Base-by-base conservation (phyloP, 352 stramenopile species). In the Elongisporangium prolatum region DNA sequence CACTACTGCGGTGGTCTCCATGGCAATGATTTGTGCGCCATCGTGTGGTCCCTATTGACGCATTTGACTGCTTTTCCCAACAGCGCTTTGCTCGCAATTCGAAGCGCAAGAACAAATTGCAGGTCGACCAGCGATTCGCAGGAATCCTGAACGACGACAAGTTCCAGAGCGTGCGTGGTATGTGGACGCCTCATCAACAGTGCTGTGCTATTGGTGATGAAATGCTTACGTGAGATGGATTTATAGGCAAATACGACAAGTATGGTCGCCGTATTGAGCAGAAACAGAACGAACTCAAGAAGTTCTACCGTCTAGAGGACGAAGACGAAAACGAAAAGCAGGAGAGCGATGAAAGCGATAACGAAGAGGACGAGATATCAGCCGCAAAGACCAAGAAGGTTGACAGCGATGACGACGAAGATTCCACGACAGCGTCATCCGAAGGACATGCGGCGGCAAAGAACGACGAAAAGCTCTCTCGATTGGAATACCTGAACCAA, bases 401-500 rank as follows among this genome's bases (percentile, higher is more conserved):
- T 13, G 73, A 63, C 8, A 71, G 59, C 48, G 74, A 66, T 20
- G 69, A 80, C 3, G 52, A 55, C 3, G 63, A 72, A 6, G 63
- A 67, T 21, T 54, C 57, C 0, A 72, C 59, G 2, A 66, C 69
- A 8, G 57, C 61, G 18, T 40, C 28, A 9, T 40, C 28, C 28
- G 28, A 40, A 40, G 28, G 28, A 40, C 28, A 40, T 13, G 28
- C 28, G 1, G 28, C 28, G 5, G 9, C 28, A 5, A 74, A 75
- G 61, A 84, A 75, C 40, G 75, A 68, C 18, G 74, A 84, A 38
- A 88, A 91, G 57, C 68, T 91, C 61, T 84, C 82, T 34, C 76
- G 88, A 18, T 64, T 95, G n/a, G 86, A 91, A 52, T 92, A 93
- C 37, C 52, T 96, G 47, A 96, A 93, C 65, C 77, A 74, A 50